These are phyloP conservation scores for Epichloe gansuensis DNA, from an alignment of 2,329 filamentous ascomycete species.

Conservation along the genomic window DNA sequence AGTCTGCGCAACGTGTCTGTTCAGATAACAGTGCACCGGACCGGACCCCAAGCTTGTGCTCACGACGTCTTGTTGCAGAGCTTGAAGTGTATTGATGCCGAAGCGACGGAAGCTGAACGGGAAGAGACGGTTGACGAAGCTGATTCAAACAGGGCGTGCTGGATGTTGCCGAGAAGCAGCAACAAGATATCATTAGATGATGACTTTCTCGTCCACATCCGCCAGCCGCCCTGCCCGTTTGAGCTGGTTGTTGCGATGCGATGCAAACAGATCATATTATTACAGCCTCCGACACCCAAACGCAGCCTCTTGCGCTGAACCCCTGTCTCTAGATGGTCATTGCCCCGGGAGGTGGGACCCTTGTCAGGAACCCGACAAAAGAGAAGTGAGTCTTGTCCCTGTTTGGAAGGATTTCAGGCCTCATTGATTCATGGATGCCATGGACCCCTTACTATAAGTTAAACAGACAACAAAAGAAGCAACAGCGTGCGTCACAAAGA, in stretches of 20 bases:
- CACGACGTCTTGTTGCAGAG: conserved; percentile 2
- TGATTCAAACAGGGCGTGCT: background rate
- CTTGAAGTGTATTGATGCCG: background rate
- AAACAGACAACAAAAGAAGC: background rate
- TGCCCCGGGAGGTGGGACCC: conserved; percentile 7
- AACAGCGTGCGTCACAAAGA: background rate
- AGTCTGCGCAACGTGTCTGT: background rate
- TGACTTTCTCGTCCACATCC: background rate
- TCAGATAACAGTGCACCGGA: background rate
- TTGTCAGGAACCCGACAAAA: conserved; percentile 8
- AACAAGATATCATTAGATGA: background rate
- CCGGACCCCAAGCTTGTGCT: background rate
- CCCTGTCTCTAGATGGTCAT: conserved; percentile 5
- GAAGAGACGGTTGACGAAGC: background rate
- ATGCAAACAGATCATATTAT: conserved; percentile 1
- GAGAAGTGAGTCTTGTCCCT: conserved; percentile 1
- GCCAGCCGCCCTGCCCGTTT: background rate
- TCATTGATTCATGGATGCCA: conserved; percentile 2
- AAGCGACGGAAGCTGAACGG: background rate
- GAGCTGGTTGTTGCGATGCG: conserved; percentile 1
- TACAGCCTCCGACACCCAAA: conserved; percentile 1
- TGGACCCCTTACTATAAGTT: background rate
- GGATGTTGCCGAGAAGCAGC: background rate
- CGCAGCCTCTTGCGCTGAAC: conserved; percentile 2
- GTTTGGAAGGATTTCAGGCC: conserved; percentile 3